These are phyloP conservation scores for Fusarium drepaniforme DNA, from an alignment of 2,329 filamentous ascomycete genomes.

Conservation along the genomic window DNA sequence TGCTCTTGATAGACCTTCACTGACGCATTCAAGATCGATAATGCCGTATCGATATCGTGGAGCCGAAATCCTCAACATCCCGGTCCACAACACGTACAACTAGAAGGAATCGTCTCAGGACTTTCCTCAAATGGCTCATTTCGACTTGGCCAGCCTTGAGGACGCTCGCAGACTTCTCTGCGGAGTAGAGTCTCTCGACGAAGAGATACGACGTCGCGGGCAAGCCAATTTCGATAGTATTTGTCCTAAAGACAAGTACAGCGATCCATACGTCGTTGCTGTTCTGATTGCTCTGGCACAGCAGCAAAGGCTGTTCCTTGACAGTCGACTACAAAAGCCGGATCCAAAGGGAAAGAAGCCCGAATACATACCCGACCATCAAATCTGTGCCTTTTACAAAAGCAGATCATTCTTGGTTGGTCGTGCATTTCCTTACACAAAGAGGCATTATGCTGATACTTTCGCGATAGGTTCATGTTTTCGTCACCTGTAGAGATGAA, in stretches of 20 bases:
- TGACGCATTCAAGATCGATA: neutral
- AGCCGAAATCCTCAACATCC: neutral
- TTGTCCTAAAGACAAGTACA: neutral
- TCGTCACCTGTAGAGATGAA: neutral
- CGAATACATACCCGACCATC: neutral
- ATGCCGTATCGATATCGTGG: neutral
- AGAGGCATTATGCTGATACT: neutral
- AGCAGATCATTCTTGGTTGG: neutral
- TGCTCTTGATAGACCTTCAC: neutral
- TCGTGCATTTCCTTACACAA: neutral
- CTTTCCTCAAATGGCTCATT: neutral
- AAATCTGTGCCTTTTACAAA: neutral
- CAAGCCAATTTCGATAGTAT: neutral
- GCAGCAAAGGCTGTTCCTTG: neutral
- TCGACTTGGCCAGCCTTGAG: neutral
- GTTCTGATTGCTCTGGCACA: constrained; percentile 8
- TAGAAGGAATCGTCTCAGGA: neutral
- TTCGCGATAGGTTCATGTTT: neutral
- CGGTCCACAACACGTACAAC: neutral
- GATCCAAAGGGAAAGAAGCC: neutral
- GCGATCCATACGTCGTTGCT: constrained; percentile 1
- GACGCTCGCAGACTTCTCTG: neutral
- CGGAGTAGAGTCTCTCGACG: neutral
- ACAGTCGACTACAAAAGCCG: neutral
- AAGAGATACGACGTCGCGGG: neutral